Evolutionary conservation across 805 yeast species (phyloP), one percentile per base, ranked within the genome.

Genomic region (Candida ficus): DNA sequence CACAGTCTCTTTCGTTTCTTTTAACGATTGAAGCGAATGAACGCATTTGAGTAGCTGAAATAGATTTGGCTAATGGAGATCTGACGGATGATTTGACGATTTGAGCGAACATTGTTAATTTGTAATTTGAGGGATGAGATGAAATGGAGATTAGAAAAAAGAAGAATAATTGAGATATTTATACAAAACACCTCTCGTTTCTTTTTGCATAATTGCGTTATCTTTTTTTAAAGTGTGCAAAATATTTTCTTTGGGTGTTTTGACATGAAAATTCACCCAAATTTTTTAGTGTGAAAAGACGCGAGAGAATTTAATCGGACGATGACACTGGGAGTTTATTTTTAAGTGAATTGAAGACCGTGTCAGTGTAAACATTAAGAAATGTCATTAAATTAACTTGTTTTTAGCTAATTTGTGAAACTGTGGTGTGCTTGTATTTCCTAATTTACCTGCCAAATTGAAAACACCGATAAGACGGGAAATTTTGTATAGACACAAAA

Each of bases 1-100:
- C 60, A 37, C 60, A 54, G 29, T 54, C 60, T 43, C 56, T 46
- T 35, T 48, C 55, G 21, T 37, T 43, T 26, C 39, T 38, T 31
- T 47, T 50, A 5, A 44, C 25, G 5, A 44, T 12, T 12, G 46
- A 29, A 10, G 42, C 27, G 25, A 49, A 39, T 17, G 43, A 35
- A 37, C 42, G 41, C 34, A 42, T 30, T 39, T 46, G 35, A 11
- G 43, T 28, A 6, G 33, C 2, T 8, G n/a, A 26, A n/a, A 17
- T 29, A 26, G 25, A 25, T 31, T 28, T 35, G 42, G 41, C 33
- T 27, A 31, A 12, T 19, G 47, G 41, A 18, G 44, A 25, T 50
- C 48, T 50, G 35, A 39, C 38, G 18, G 46, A 23, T 28, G 51
- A 27, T 44, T 42, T 49, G 41, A 46, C 28, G 38, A 48, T 37